Base-by-base conservation (phyloP, 2,329 filamentous ascomycete species). In the Neonectria ditissima region DNA sequence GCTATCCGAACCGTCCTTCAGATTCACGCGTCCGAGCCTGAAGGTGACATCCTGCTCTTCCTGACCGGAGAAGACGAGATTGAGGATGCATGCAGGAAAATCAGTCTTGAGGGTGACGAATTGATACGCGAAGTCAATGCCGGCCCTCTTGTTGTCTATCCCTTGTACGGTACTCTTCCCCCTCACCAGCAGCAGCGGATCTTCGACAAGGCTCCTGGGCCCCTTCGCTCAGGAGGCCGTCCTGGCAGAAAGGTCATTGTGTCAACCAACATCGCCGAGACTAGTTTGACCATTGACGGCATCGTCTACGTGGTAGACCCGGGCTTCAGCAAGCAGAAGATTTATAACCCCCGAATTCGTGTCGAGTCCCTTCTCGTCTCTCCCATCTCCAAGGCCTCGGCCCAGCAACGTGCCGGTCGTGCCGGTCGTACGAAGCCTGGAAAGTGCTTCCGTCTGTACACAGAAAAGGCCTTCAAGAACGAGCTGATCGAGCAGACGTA, bases 291-390 rank as follows among this genome's bases (percentile, higher is more conserved):
- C 50, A 99, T 99, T 65, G 96, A 99, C 76, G 96, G 96, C 77
- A 99, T 99, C 68, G 96, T 99, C 37, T 99, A 97, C 75, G 96
- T 99, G 34, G 95, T 99, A n/a, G 96, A 99, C 75, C 95, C 96
- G 2, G 96, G 96, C 37, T 99, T 99, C 83, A 97, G 94, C 82
- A 99, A 99, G 83, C 96, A 99, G 76, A 99, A 98, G 81, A 96
- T 98, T 67, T 99, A 98, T 84, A 98, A 99, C 79, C 95, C 96
- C 22, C 90, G 96, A 65, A 97, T 97, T 73, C 90, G 96, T 79
- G 94, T 99, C 68, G 96, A 99, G 81, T 98, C 96, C 1, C 86
- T 99, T 8, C 85, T 99, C n/a, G 95, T 99, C 5, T 97, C 96
- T 3, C 94, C 96, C 22, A 98, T 99, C 71, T 98, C 94, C 63